phyloP scores from a whole-genome alignment of 2,329 filamentous ascomycete species.

The Claviceps africana region DNA sequence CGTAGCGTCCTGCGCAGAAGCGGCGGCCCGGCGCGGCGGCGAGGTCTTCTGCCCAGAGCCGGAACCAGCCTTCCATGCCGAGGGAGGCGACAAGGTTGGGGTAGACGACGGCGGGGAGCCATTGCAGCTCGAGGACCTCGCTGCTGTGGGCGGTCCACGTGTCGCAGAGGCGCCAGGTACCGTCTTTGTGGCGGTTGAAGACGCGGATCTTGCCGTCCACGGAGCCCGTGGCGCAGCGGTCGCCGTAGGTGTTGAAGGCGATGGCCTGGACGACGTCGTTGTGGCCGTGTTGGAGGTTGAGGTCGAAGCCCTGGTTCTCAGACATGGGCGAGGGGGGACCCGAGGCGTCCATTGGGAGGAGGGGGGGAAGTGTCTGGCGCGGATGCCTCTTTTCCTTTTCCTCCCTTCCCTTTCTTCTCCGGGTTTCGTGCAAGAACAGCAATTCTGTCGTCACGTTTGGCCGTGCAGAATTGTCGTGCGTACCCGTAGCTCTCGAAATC shows the following conservation, averaged over 20 bases:
- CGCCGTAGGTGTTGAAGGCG: slow-evolving; percentile 85
- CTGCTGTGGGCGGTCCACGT: slow-evolving; percentile 83
- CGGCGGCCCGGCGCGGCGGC: slow-evolving; percentile 66
- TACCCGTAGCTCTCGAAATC: neutral
- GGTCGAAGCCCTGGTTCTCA: slow-evolving; percentile 36
- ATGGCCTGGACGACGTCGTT: slow-evolving; percentile 71
- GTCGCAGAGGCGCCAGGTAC: slow-evolving; percentile 67
- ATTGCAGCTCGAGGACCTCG: slow-evolving; percentile 86
- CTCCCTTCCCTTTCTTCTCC: no score
- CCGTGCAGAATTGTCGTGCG: neutral
- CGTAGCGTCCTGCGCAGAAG: no score
- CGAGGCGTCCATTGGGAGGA: slow-evolving; percentile 16
- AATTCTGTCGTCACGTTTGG: no score
- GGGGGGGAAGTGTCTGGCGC: no score
- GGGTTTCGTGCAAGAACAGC: no score
- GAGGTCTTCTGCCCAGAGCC: slow-evolving; percentile 85
- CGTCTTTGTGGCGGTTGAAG: slow-evolving; percentile 70
- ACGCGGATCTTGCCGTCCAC: slow-evolving; percentile 88
- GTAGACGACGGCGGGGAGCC: slow-evolving; percentile 82
- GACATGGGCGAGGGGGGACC: slow-evolving; percentile 24
- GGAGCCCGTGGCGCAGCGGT: slow-evolving; percentile 79
- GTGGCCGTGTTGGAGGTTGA: slow-evolving; percentile 59
- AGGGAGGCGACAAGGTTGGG: slow-evolving; percentile 76
- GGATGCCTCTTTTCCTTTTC: neutral
- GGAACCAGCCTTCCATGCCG: slow-evolving; percentile 78